A percentile compares a stretch with the other conserved stretches of the same genome.
Evolutionary conservation across 805 yeast genomes (phyloP).

Genomic region (Candida ovalis): DNA sequence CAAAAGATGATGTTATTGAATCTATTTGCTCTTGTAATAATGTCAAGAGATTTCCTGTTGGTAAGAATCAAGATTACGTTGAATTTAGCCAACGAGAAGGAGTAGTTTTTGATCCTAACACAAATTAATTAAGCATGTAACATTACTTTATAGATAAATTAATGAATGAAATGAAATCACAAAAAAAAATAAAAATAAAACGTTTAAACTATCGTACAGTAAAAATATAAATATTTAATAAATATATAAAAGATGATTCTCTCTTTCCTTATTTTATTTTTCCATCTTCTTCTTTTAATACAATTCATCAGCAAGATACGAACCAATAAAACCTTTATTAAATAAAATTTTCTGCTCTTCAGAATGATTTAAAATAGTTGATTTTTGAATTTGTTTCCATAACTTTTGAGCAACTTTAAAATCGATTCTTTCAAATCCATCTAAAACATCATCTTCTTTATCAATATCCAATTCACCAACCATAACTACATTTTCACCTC

Average conservation of each 20-base stretch:
- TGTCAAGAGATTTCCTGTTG: conserved; percentile 58
- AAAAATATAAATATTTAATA: neutral
- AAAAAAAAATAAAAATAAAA: neutral
- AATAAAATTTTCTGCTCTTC: conserved; percentile 16
- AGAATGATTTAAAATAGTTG: conserved; percentile 12
- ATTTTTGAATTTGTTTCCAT: conserved; percentile 17
- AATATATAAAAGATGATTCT: too few species aligned
- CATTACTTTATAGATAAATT: too few species aligned
- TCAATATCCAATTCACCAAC: conserved; percentile 92
- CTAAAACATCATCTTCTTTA: conserved; percentile 68
- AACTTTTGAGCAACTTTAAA: conserved; percentile 56
- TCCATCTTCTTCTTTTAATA: too few species aligned
- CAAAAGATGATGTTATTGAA: conserved; percentile 44
- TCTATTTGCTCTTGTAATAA: conserved; percentile 52
- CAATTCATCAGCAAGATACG: conserved; percentile 18
- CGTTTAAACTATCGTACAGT: neutral
- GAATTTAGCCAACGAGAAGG: conserved; percentile 43
- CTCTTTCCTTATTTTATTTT: too few species aligned
- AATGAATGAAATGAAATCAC: neutral
- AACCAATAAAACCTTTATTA: conserved; percentile 18
- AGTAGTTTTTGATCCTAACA: conserved; percentile 15
- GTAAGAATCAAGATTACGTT: conserved; percentile 45
- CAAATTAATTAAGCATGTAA: too few species aligned
- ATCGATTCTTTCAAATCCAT: conserved; percentile 49
- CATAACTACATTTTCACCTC: conserved; percentile 95